Conservation (phyloP, 179 eudicot genomes). For the Silene coronaria region DNA sequence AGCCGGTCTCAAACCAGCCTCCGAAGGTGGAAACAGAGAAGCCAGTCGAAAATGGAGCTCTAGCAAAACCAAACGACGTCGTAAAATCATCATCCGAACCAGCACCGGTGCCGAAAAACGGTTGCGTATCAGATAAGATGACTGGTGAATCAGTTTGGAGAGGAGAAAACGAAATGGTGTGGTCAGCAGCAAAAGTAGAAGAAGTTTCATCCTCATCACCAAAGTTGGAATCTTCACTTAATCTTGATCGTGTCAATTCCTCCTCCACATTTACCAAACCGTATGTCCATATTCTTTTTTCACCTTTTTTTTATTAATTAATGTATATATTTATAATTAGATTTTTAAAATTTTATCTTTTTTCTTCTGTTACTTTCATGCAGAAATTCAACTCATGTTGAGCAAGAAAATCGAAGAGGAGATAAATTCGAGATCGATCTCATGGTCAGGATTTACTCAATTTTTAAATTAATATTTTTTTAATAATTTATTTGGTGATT, state of each 20-base stretch:
- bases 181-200: constrained; percentile 39
- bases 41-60: background rate
- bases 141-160: too few relatives aligned
- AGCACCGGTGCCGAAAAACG: background rate
- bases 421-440: constrained; percentile 88
- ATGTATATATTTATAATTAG: too few relatives aligned
- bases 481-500: background rate
- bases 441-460: constrained; percentile 51
- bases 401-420: constrained; percentile 45
- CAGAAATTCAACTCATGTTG: constrained; percentile 32
- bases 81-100: background rate
- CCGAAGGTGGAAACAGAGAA: constrained; percentile 38
- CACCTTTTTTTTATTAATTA: background rate
- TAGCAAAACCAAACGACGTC: background rate
- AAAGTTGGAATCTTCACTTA: constrained; percentile 46
- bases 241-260: constrained; percentile 38
- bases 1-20: constrained; percentile 43
- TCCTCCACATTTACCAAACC: constrained; percentile 32
- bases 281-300: constrained; percentile 37
- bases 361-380: background rate
- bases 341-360: background rate
- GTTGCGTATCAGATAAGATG: background rate
- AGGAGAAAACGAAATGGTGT: constrained; percentile 7
- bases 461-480: background rate
- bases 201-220: constrained; percentile 42